Evolutionary conservation across 345 rosid species (phyloP), one percentile per base, ranked within the genome.

Genomic region (Salix viminalis): DNA sequence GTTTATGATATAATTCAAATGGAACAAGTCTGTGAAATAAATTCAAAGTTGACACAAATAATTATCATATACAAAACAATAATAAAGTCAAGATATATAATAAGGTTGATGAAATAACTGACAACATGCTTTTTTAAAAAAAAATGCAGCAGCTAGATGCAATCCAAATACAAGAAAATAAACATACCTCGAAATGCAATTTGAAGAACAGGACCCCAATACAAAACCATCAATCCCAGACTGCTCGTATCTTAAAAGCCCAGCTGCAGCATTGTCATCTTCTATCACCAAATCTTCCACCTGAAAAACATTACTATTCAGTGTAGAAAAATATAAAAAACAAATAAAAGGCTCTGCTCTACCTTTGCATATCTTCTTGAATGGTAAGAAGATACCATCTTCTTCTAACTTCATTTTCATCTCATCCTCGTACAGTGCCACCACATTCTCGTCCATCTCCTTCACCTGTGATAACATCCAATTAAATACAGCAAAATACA

Each of bases 211-310:
- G 28, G 28, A 26, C 28, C 28, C 28, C 28, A 26, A 76, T 15
- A 92, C 92, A 80, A 92, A 86, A 85, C 85, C 77, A 69, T 76
- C 72, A 74, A 94, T 84, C 73, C 90, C 81, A 26, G 77, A 77
- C 70, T 85, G 79, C 13, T 86, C 56, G 30, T 82, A 91, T 68
- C 75, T 79, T 82, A 89, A 41, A 78, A 94, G 94, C 13, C 88
- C 93, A 67, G 72, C 65, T 4, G 94, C 91, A 6, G 98, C 91
- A 79, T 89, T 78, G 39, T 89, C 87, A 85, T 87, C 89, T 76
- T 87, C 95, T 34, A 94, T 84, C 82, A 92, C 87, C 86, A 91
- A 24, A 44, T 89, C 88, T 79, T 91, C 95, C 83, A 91, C 82
- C 98, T 94, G 73, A 64, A 72, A 84, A 18, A 71, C 16, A 74